Percentiles rank a stretch among this genome's conserved stretches.
Evolutionary conservation across 73 alveolate genomes (phyloP).

Genomic region (Breviolum minutum): DNA sequence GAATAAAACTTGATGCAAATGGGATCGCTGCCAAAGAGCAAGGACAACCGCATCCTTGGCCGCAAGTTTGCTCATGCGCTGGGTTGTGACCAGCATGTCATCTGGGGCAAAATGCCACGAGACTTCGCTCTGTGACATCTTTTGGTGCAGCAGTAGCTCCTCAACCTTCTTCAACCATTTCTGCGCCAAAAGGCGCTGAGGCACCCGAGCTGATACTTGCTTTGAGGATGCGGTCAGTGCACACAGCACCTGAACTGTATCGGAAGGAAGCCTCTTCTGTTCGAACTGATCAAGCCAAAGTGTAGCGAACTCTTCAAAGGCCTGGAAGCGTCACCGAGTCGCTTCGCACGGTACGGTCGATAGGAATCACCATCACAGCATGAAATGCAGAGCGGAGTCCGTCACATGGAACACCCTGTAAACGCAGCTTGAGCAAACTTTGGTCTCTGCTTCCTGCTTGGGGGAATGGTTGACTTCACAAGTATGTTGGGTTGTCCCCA

Average conservation of each 20-base stretch:
- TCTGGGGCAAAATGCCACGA: not conserved
- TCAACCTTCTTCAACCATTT: constrained; percentile 20
- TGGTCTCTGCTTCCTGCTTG: no score
- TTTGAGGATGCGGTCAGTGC: constrained; percentile 34
- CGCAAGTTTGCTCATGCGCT: constrained; percentile 62
- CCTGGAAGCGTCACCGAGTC: constrained; percentile 20
- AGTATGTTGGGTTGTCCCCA: no score
- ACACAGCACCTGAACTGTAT: constrained; percentile 13
- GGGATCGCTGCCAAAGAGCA: not conserved
- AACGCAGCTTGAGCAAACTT: no score
- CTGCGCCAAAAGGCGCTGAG: not conserved
- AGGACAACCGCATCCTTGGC: constrained; percentile 44
- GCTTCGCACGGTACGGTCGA: not conserved
- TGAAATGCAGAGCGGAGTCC: no score
- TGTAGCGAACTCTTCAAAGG: constrained; percentile 54
- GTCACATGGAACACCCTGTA: no score
- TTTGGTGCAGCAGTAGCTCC: not conserved
- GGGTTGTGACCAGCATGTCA: constrained; percentile 24
- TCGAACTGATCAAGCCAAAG: constrained; percentile 85
- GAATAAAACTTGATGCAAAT: not conserved
- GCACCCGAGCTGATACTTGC: constrained; percentile 14
- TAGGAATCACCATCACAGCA: no score
- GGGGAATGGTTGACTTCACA: no score
- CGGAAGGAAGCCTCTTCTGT: constrained; percentile 28
- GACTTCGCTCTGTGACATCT: no score